Conservation (phyloP, 257 asterid genomes). For the Penstemon eatonii region DNA sequence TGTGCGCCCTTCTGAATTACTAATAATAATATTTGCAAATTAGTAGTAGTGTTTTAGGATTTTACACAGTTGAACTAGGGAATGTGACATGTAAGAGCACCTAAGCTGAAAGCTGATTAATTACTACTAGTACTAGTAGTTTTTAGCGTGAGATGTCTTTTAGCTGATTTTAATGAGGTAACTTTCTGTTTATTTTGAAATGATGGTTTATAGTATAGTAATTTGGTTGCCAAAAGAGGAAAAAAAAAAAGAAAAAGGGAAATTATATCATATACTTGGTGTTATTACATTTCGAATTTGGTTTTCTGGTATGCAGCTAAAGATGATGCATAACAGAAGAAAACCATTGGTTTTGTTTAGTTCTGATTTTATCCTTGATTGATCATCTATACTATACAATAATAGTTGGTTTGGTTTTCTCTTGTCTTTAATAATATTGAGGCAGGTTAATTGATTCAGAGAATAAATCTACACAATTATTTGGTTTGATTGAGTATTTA, state of each 20-base stretch:
- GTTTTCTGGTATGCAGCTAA: no score
- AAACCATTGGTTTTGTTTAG: no score
- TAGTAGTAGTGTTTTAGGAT: conserved; percentile 7
- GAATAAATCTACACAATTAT: neutral
- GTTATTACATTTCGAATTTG: neutral
- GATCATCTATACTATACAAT: no score
- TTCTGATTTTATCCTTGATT: no score
- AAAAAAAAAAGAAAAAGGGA: neutral
- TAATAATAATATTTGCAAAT: neutral
- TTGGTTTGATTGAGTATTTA: neutral
- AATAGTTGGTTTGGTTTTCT: no score
- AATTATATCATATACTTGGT: neutral
- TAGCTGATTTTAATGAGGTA: neutral
- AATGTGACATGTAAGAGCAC: conserved; percentile 18
- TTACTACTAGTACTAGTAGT: neutral
- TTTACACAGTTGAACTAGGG: neutral
- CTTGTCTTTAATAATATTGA: neutral
- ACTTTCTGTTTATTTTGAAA: neutral
- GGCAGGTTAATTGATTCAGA: neutral
- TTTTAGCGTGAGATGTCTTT: neutral
- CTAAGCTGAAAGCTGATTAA: neutral
- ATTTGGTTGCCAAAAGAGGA: neutral
- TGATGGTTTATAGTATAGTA: neutral
- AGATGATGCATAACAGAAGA: no score
- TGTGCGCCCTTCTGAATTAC: conserved; percentile 36